These are phyloP conservation scores for Paracamarosporium sp. DNA, from an alignment of 2,329 filamentous ascomycete genomes.

Conservation along the genomic window DNA sequence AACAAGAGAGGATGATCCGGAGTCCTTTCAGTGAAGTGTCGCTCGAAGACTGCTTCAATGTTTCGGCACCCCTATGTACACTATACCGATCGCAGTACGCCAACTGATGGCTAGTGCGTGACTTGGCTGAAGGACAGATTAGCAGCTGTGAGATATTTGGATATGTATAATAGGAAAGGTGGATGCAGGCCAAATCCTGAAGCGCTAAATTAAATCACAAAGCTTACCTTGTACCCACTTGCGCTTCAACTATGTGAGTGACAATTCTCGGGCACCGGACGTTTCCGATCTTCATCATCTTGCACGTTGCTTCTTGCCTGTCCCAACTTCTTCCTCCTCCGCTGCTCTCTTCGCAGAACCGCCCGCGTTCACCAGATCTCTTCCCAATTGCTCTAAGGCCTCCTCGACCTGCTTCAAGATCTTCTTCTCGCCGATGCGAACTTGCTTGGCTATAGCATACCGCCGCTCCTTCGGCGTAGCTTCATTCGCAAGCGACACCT, in stretches of 20 bases:
- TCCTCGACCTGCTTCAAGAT: slow-evolving; percentile 64
- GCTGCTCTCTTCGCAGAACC: slow-evolving; percentile 31
- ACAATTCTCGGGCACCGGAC: too few species aligned
- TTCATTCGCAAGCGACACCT: slow-evolving; percentile 29
- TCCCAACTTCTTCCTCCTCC: slow-evolving; percentile 33
- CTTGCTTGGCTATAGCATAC: slow-evolving; percentile 67
- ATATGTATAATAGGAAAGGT: slow-evolving; percentile 19
- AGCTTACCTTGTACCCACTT: slow-evolving; percentile 12
- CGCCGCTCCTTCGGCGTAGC: slow-evolving; percentile 28
- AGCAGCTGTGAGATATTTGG: slow-evolving; percentile 18
- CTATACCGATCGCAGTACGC: slow-evolving; percentile 1
- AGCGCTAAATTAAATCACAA: slow-evolving; percentile 20
- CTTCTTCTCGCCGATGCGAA: slow-evolving; percentile 75
- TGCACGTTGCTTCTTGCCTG: slow-evolving; percentile 33
- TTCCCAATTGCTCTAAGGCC: slow-evolving; percentile 36
- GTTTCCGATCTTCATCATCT: slow-evolving; percentile 12
- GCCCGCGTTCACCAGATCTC: slow-evolving; percentile 26
- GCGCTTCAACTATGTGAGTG: neutral
- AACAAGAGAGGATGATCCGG: slow-evolving; percentile 12
- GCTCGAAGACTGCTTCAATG: neutral
- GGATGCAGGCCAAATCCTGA: neutral
- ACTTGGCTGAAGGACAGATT: slow-evolving; percentile 1
- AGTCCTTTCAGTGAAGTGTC: neutral
- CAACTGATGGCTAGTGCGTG: neutral
- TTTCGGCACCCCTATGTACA: slow-evolving; percentile 10